Evolutionary conservation across 495 filamentous ascomycete genomes (phyloP), one percentile per base, ranked within the genome.

Genomic region (Aspergillus kassunensis): DNA sequence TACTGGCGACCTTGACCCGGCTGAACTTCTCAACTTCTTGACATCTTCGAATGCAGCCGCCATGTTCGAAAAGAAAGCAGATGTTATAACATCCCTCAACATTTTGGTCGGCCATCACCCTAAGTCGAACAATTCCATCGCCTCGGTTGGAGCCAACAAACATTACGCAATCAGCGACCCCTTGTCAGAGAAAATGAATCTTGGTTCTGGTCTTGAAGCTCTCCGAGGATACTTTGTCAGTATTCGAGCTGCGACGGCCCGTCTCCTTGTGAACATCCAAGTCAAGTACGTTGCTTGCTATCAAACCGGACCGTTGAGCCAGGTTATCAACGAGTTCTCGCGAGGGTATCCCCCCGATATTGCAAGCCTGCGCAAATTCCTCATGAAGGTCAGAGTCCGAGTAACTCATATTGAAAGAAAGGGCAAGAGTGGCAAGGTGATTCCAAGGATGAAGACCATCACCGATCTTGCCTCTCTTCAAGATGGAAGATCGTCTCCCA

Each of bases 151-250:
- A 12, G 60, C 62, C 1, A 75, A 79, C 53, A 75, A 64, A 43
- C 73, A 74, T 29, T 75, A 61, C 49, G 64, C 65, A 29, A 55
- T 74, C 10, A 40, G 55, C 6, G 40, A 48, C 12, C 53, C 29
- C 4, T 37, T 55, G 0, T 51, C 57, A 2, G 74, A 78, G 34
- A 63, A 50, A 6, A 63, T 53, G 23, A 55, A 61, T 27, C 64
- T 77, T 0, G 63, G 61, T 8, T 62, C 61, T 10, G 77, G 76
- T 6, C 64, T 82, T 0, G 62, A 76, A 1, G 76, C 78, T 3
- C 64, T 85, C 0, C 79, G 86, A 43, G 86, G 87, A 0, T 89
- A 79, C 56, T 87, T 86, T 53, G 73, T 83, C 45, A 88, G 84
- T 64, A 79, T 84, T 13, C 82, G 86, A 19, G 71, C 78, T 0